phyloP scores from a whole-genome alignment of 164 flowering plant genomes.

The Vitis rupestris region DNA sequence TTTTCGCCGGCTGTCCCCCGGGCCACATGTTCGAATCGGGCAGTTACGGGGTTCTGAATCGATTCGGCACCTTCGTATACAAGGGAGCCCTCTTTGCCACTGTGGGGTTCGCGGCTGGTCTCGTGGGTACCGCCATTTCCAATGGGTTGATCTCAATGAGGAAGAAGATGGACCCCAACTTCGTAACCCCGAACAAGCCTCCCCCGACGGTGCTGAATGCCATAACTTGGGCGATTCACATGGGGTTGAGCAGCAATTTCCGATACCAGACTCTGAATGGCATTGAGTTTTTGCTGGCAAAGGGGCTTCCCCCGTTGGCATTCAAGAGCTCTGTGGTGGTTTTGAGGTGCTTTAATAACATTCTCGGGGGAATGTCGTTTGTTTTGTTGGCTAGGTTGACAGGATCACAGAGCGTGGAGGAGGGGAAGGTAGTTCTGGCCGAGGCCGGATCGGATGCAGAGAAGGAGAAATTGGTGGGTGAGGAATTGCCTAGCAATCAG shows the following conservation, averaged over 20 bases:
- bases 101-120: constrained; percentile 87
- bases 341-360: constrained; percentile 73
- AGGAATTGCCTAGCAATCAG: constrained; percentile 28
- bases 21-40: constrained; percentile 97
- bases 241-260: constrained; percentile 88
- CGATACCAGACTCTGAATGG: constrained; percentile 93
- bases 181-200: constrained; percentile 82
- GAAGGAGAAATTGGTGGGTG: constrained; percentile 49
- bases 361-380: constrained; percentile 86
- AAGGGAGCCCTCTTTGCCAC: constrained; percentile 83
- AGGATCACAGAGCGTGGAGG: constrained; percentile 70
- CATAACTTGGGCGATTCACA: constrained; percentile 79
- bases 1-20: constrained; percentile 69
- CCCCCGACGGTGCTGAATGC: constrained; percentile 87
- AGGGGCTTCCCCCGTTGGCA: constrained; percentile 49
- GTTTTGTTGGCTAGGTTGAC: constrained; percentile 85
- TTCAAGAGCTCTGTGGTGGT: constrained; percentile 75
- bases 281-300: constrained; percentile 69
- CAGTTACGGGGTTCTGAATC: constrained; percentile 35
- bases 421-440: constrained; percentile 6
- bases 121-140: constrained; percentile 84
- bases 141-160: constrained; percentile 74
- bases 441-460: constrained; percentile 28
- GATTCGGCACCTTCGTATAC: constrained; percentile 81
- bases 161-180: constrained; percentile 89